Evolutionary conservation across 2,329 filamentous ascomycete genomes (phyloP), one percentile per base, ranked within the genome.

Genomic region (Peltaster fructicola): DNA sequence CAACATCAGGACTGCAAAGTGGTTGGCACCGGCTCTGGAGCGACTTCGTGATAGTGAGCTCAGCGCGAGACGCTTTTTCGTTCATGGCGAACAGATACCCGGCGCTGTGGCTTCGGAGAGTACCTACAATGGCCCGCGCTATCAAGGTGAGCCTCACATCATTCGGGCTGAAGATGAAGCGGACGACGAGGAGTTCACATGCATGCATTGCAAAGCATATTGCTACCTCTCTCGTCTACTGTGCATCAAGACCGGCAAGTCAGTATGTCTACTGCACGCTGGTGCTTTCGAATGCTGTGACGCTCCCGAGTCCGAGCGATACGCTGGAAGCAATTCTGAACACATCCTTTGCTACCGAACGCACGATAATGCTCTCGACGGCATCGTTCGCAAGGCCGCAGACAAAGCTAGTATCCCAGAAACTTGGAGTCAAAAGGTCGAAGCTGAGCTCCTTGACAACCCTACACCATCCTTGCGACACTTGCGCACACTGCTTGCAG

Each of bases 121-220:
- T 10, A 26, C 39, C 4, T 47, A 49, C 25, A 17, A 30, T 15
- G 47, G 43, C 8, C 40, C 42, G 6, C 37, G 48, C 13, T 50
- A 48, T 57, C 57, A 23, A 50, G 57, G 25, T 48, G 60, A 39
- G 59, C 71, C 42, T 47, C 78, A 28, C 65, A 78, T 35, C 28
- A 50, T 40, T 39, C 43, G 24, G 6, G 47, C 54, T 13, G 73
- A 88, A 28, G 59, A 68, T 24, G 74, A 88, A 40, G 66, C 90
- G 2, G 68, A 75, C 3, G 88, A 98, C 44, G 85, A 95, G 36
- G 82, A 93, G 37, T 82, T 91, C 47, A 79, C 88, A 33, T 95
- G 88, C 54, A 64, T 65, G 20, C 79, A 81, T 51, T 98, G 88
- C 65, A 95, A 95, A 51, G 69, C 75, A 0, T 95, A 84, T 52